These are phyloP conservation scores for Elsinoe ampelina DNA, from an alignment of 2,329 filamentous ascomycete genomes.

Conservation along the genomic window DNA sequence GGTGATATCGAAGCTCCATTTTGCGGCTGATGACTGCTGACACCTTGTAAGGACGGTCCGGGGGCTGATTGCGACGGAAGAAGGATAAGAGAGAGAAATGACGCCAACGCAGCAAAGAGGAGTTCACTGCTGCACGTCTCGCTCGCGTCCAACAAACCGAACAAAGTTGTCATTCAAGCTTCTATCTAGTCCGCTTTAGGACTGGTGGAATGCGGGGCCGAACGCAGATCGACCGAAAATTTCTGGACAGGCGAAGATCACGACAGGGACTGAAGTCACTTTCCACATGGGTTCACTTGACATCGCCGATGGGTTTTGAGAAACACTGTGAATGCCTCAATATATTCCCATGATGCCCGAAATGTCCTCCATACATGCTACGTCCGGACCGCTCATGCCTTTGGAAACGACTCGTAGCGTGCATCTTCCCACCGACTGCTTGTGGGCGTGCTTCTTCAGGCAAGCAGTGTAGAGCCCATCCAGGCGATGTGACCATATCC, in stretches of 20 bases:
- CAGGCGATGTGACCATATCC: too few relatives aligned
- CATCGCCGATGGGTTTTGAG: not conserved
- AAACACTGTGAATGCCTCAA: not conserved
- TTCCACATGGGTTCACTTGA: not conserved
- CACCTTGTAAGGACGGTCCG: not conserved
- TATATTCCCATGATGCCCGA: too few relatives aligned
- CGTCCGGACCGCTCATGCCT: too few relatives aligned
- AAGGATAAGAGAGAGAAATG: constrained; percentile 6
- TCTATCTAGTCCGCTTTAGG: not conserved
- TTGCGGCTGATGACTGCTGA: not conserved
- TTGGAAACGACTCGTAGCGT: too few relatives aligned
- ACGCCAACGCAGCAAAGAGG: constrained; percentile 10
- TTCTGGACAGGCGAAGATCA: constrained; percentile 5
- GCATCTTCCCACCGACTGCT: too few relatives aligned
- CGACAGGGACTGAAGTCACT: not conserved
- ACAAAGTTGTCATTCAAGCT: not conserved
- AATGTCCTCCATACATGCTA: too few relatives aligned
- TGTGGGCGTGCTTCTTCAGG: too few relatives aligned
- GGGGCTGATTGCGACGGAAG: not conserved
- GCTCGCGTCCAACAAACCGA: not conserved
- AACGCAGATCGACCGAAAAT: not conserved
- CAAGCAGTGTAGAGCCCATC: too few relatives aligned
- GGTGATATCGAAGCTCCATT: not conserved
- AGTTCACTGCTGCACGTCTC: not conserved
- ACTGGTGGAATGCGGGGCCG: constrained; percentile 1